Evolutionary conservation across 306 rosid genomes (phyloP).

Genomic region (Trifolium dubium): DNA sequence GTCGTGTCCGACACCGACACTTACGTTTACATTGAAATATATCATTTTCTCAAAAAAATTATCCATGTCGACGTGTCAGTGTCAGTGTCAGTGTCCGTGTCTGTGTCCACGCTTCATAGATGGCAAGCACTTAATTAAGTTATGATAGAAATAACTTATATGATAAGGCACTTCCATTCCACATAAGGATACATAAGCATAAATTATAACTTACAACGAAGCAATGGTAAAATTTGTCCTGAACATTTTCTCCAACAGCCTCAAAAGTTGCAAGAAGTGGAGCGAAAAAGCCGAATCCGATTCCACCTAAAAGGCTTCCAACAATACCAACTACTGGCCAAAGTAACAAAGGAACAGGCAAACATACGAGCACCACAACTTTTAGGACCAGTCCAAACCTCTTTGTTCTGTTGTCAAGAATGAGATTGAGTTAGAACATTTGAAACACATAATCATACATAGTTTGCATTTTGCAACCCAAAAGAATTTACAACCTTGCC

Average conservation of each 20-base stretch:
- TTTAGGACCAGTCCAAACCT: slow-evolving; percentile 70
- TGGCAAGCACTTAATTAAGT: background rate
- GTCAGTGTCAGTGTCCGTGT: no score
- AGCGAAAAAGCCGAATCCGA: slow-evolving; percentile 76
- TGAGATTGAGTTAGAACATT: slow-evolving; percentile 8
- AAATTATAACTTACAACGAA: slow-evolving; percentile 56
- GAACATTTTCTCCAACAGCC: slow-evolving; percentile 59
- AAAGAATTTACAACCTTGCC: slow-evolving; percentile 53
- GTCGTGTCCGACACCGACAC: no score
- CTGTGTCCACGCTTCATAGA: no score
- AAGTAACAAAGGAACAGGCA: slow-evolving; percentile 69
- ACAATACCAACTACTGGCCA: slow-evolving; percentile 64
- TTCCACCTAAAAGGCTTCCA: slow-evolving; percentile 76
- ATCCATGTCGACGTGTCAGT: no score
- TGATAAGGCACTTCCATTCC: background rate
- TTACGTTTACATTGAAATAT: no score
- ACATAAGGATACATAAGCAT: slow-evolving; percentile 29
- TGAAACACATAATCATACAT: slow-evolving; percentile 15
- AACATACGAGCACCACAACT: slow-evolving; percentile 53
- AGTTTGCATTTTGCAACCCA: slow-evolving; percentile 7
- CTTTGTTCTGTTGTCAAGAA: slow-evolving; percentile 58
- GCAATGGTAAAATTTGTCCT: slow-evolving; percentile 64
- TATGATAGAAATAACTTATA: background rate
- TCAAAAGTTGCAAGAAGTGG: slow-evolving; percentile 85
- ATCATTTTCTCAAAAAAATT: no score